phyloP scores from a whole-genome alignment of 2,329 filamentous ascomycete species.

The Colletotrichum limetticola region DNA sequence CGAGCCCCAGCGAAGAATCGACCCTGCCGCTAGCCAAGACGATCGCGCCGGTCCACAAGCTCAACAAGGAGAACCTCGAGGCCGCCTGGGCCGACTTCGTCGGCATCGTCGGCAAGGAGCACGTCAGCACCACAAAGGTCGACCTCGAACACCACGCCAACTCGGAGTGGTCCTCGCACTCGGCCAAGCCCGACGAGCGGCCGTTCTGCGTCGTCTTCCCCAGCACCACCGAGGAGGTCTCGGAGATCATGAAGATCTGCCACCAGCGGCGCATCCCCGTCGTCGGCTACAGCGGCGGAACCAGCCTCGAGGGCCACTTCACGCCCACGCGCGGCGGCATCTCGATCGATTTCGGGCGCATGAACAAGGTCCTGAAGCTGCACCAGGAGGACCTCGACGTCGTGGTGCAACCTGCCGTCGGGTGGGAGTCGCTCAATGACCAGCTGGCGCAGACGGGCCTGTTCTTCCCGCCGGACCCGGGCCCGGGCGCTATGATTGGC shows the following conservation, averaged over 20 bases:
- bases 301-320: slow-evolving; percentile 90
- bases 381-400: slow-evolving; percentile 84
- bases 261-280: slow-evolving; percentile 84
- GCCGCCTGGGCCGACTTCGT: slow-evolving; percentile 77
- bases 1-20: slow-evolving; percentile 62
- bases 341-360: slow-evolving; percentile 85
- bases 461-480: slow-evolving; percentile 93
- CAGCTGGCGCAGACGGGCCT: slow-evolving; percentile 77
- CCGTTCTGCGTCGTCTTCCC: slow-evolving; percentile 83
- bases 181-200: slow-evolving; percentile 56
- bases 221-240: slow-evolving; percentile 81
- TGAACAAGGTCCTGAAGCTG: slow-evolving; percentile 82
- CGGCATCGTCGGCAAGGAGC: slow-evolving; percentile 70
- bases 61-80: slow-evolving; percentile 71
- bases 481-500: slow-evolving; percentile 91
- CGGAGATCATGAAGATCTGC: slow-evolving; percentile 89
- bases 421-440: slow-evolving; percentile 89
- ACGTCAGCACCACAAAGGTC: slow-evolving; percentile 69
- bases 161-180: slow-evolving; percentile 73
- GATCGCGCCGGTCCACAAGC: slow-evolving; percentile 65
- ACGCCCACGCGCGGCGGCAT: slow-evolving; percentile 85
- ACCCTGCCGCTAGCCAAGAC: slow-evolving; percentile 68
- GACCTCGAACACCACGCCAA: slow-evolving; percentile 68
- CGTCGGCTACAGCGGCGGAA: slow-evolving; percentile 87
- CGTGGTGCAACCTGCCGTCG: slow-evolving; percentile 82